Evolutionary conservation across 805 yeast genomes (phyloP).

Genomic region (Ogataea naganishii): DNA sequence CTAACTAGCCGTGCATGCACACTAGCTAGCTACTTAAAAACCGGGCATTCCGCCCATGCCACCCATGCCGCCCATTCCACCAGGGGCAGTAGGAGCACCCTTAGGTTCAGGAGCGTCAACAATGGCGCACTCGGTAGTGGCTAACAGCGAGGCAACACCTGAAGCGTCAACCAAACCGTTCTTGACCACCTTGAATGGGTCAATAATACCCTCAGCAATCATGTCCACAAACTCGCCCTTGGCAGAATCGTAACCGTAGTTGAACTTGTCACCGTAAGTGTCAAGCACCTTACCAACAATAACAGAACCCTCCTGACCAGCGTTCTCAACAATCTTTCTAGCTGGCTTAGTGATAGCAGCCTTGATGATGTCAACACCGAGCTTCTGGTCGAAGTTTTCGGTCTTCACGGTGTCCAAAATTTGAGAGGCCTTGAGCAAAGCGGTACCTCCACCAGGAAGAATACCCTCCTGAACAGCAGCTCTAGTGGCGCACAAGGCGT

Average conservation of each 20-base stretch:
- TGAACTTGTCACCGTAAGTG: conserved; percentile 59
- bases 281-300: conserved; percentile 82
- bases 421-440: conserved; percentile 84
- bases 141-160: conserved; percentile 94
- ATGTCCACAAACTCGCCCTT: conserved; percentile 92
- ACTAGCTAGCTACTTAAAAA: conserved; percentile 8
- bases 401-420: conserved; percentile 62
- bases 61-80: conserved; percentile 57
- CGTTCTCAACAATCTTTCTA: conserved; percentile 88
- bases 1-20: no score
- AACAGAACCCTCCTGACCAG: conserved; percentile 97
- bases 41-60: conserved; percentile 43
- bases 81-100: conserved; percentile 44
- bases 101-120: conserved; percentile 89
- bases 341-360: conserved; percentile 94
- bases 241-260: conserved; percentile 85
- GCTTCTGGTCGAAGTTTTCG: conserved; percentile 90
- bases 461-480: conserved; percentile 99
- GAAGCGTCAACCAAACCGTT: conserved; percentile 93
- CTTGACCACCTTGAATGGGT: conserved; percentile 97
- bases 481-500: conserved; percentile 96
- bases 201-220: conserved; percentile 95
- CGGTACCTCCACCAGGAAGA: conserved; percentile 99
- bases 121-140: conserved; percentile 97
- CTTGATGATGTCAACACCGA: conserved; percentile 90